Evolutionary conservation across 805 yeast species (phyloP).

Genomic region (Sugiyamaella marilandica): DNA sequence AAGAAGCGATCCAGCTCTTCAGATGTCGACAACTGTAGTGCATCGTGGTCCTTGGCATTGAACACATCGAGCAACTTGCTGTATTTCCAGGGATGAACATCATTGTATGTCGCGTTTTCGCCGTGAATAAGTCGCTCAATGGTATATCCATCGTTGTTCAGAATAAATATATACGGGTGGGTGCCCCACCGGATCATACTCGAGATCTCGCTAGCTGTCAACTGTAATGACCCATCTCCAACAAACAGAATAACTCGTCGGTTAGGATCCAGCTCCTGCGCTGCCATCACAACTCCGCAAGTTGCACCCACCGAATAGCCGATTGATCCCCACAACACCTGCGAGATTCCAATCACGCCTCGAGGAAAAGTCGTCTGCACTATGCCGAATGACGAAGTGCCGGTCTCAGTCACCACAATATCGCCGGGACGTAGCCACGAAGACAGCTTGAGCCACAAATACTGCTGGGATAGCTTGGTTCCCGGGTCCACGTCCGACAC

Average conservation of each 20-base stretch:
- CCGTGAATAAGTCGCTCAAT: slow-evolving; percentile 61
- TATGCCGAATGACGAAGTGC: slow-evolving; percentile 61
- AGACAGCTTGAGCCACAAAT: slow-evolving; percentile 49
- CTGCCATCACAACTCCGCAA: slow-evolving; percentile 57
- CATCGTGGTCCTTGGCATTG: slow-evolving; percentile 46
- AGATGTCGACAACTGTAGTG: slow-evolving; percentile 41
- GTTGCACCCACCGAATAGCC: slow-evolving; percentile 64
- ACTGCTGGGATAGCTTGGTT: slow-evolving; percentile 36
- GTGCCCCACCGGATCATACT: slow-evolving; percentile 52
- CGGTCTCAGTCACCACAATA: slow-evolving; percentile 57
- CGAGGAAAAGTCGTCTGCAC: slow-evolving; percentile 53
- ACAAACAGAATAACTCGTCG: slow-evolving; percentile 55
- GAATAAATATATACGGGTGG: slow-evolving; percentile 53
- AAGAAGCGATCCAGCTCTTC: slow-evolving; percentile 47
- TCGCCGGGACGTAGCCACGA: slow-evolving; percentile 53
- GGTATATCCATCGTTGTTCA: slow-evolving; percentile 64
- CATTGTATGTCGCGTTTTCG: slow-evolving; percentile 50
- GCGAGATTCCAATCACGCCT: slow-evolving; percentile 49
- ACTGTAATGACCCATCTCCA: slow-evolving; percentile 67
- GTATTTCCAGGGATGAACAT: slow-evolving; percentile 60
- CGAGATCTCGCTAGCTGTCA: slow-evolving; percentile 61
- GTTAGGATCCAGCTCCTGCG: slow-evolving; percentile 42
- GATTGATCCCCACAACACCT: slow-evolving; percentile 61
- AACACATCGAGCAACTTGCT: slow-evolving; percentile 44
- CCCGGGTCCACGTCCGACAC: slow-evolving; percentile 30